Evolutionary conservation across 1,139 yeast genomes (phyloP), one percentile per base, ranked within the genome.

Genomic region (Suhomyces maxii): DNA sequence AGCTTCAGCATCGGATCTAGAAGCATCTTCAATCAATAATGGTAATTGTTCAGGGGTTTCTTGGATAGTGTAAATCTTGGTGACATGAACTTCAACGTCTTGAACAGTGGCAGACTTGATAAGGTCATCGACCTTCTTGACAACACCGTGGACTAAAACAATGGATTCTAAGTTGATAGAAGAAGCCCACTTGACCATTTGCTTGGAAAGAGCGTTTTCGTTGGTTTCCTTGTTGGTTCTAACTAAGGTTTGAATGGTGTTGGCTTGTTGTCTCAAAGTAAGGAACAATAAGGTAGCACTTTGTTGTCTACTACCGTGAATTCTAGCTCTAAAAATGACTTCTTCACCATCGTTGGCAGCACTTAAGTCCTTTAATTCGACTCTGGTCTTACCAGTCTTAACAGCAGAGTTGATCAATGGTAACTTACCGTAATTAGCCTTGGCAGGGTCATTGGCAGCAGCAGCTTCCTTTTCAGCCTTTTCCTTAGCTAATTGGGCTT

Each of bases 111-210:
- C 95, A 43, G 95, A 85, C 66, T 87, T 89, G 66, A 93, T 84
- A 52, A 83, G 83, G 64, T 89, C 97, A 25, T 86, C 91, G 44
- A 95, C 90, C 61, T 89, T 89, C 58, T 73, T 82, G 42, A 93
- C 93, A 36, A 71, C 67, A 69, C 99, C 99, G 60, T 86, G 84
- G 31, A 93, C 96, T 49, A 93, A 73, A 18, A 93, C 98, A 68
- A 93, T 91, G 39, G 95, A 83, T 71, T 93, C 99, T 60, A 89
- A 77, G 65, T 83, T 86, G 64, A 93, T 79, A 39, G 87, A 75
- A 26, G 95, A 89, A 37, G 91, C 86, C 97, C 97, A 93, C 71
- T 93, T 93, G 56, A 91, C 96, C 95, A 95, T 88, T 68, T 88
- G 96, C 73, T 93, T 93, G 45, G 96, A 88, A 47, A 95, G 78